Conservation (phyloP, 495 filamentous ascomycete genomes). For the Penicillium silybi region DNA sequence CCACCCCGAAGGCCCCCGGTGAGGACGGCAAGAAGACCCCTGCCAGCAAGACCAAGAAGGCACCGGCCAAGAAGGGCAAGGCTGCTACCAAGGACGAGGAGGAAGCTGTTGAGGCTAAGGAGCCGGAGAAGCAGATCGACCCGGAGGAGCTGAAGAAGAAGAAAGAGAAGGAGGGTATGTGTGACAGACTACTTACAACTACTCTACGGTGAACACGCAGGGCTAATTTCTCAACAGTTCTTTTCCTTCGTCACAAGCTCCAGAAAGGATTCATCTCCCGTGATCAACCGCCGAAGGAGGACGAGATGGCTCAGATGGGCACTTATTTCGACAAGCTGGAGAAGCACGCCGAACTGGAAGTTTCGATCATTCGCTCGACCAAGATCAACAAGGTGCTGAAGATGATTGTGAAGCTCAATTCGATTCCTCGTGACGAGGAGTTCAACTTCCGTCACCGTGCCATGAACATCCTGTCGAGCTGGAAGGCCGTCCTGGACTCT, state of each 20-base stretch:
- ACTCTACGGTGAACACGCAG: neutral
- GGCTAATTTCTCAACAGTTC: conserved; percentile 42
- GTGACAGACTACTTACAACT: neutral
- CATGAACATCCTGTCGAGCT: conserved; percentile 67
- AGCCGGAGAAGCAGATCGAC: conserved; percentile 51
- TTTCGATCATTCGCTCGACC: conserved; percentile 74
- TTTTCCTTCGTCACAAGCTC: conserved; percentile 84
- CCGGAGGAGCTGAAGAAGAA: conserved; percentile 60
- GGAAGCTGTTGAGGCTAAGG: conserved; percentile 40
- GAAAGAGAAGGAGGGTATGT: conserved; percentile 64
- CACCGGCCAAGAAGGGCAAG: conserved; percentile 40
- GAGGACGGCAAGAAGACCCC: conserved; percentile 49
- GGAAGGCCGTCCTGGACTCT: conserved; percentile 72
- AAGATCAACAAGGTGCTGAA: conserved; percentile 96
- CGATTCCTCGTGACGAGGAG: conserved; percentile 80
- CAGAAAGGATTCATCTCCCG: conserved; percentile 86
- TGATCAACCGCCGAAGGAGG: conserved; percentile 74
- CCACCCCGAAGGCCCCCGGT: conserved; percentile 48
- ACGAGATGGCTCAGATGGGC: conserved; percentile 85
- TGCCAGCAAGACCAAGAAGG: conserved; percentile 58
- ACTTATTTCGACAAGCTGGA: conserved; percentile 78
- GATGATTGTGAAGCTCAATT: conserved; percentile 76
- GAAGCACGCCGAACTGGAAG: conserved; percentile 72
- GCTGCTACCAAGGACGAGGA: conserved; percentile 40
- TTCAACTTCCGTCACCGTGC: conserved; percentile 80